Conservation (phyloP, 495 filamentous ascomycete genomes). For the Ramalina intermedia region DNA sequence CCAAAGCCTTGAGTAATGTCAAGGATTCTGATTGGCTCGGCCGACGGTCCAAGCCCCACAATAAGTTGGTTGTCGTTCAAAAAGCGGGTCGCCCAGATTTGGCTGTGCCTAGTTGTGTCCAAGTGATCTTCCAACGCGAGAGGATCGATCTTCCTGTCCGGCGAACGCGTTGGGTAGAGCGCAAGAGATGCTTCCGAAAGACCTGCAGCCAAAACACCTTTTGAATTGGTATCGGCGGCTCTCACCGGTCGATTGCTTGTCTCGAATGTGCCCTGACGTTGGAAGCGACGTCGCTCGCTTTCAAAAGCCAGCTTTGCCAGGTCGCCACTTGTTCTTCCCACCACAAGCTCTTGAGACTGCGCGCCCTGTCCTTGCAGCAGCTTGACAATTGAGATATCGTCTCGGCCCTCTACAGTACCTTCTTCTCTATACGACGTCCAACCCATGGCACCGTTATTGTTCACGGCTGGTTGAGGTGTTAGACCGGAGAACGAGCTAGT, state of each 20-base stretch:
- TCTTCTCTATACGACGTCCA: constrained; percentile 41
- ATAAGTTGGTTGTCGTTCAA: constrained; percentile 34
- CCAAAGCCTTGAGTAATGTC: constrained; percentile 30
- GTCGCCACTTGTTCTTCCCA: constrained; percentile 32
- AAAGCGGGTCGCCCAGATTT: constrained; percentile 36
- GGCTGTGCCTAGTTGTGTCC: constrained; percentile 16
- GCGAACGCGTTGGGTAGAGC: constrained; percentile 29
- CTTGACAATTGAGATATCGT: constrained; percentile 48
- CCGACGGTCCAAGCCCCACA: constrained; percentile 31
- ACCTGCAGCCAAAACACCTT: constrained; percentile 28
- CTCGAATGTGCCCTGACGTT: constrained; percentile 12
- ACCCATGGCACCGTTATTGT: constrained; percentile 12
- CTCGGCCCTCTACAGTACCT: constrained; percentile 38
- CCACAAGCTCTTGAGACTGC: constrained; percentile 23
- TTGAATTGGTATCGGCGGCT: neutral
- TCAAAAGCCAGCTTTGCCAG: constrained; percentile 17
- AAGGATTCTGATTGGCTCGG: constrained; percentile 34
- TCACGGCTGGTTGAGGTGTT: neutral
- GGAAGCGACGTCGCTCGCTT: constrained; percentile 6
- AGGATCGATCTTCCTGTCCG: constrained; percentile 21
- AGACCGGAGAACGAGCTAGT: neutral
- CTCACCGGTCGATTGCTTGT: constrained; percentile 7
- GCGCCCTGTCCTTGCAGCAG: constrained; percentile 29
- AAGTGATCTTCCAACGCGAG: constrained; percentile 25
- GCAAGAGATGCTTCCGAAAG: constrained; percentile 28